phyloP scores from a whole-genome alignment of 768 basidiomycete genomes.

The Leccinum aurantiacum region DNA sequence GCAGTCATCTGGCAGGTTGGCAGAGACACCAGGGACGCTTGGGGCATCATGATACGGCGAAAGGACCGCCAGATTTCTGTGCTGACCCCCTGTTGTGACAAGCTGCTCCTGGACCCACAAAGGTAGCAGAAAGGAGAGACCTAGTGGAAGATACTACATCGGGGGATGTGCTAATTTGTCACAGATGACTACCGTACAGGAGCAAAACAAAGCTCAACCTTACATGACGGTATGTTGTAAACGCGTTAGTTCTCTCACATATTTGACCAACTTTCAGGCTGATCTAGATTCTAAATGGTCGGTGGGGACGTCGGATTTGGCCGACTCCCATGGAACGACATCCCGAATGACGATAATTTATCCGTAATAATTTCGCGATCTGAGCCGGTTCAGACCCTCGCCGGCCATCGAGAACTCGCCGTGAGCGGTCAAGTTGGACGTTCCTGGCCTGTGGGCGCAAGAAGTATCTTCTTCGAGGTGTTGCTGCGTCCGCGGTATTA shows the following conservation, averaged over 20 bases:
- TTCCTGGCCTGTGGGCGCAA: neutral
- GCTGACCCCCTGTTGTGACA: neutral
- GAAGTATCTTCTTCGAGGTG: neutral
- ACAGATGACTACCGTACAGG: too few species aligned
- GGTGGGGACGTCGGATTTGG: neutral
- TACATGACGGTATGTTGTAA: neutral
- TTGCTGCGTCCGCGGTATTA: neutral
- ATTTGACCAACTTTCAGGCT: neutral
- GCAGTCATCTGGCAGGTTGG: slow-evolving; percentile 38
- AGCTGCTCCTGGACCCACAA: slow-evolving; percentile 3
- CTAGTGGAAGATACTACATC: slow-evolving; percentile 20
- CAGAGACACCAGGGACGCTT: slow-evolving; percentile 27
- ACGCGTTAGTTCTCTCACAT: neutral
- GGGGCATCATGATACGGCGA: slow-evolving; percentile 38
- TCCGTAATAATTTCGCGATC: neutral
- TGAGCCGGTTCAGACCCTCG: neutral
- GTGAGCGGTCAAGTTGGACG: neutral
- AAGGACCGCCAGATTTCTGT: slow-evolving; percentile 31
- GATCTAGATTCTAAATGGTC: neutral
- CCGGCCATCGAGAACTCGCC: neutral
- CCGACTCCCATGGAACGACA: neutral
- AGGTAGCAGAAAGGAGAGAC: slow-evolving; percentile 4
- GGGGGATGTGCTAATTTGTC: neutral
- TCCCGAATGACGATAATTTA: neutral
- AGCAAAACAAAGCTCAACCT: neutral